Base-by-base conservation (phyloP, 495 filamentous ascomycete genomes). In the Penicillium flavigenum region DNA sequence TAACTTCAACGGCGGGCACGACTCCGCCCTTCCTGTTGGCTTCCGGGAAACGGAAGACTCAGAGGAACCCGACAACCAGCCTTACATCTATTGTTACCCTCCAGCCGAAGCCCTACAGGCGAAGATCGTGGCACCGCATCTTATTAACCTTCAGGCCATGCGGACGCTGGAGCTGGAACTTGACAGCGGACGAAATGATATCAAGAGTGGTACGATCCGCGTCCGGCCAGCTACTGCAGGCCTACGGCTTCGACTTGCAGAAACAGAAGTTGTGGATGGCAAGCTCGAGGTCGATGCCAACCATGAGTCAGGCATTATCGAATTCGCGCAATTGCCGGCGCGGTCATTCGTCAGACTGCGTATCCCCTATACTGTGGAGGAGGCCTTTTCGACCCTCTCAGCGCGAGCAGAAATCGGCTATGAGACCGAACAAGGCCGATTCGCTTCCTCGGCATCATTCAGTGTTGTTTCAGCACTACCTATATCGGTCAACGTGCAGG, bases 401-500 rank as follows among this genome's bases (percentile, higher is more conserved):
- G 78, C 96, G 49, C 87, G 86, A 47, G 71, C 91, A 32, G 92
- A 98, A 57, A 77, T 94, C 20, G 76, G 72, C 2, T 99, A 97
- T 64, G 77, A 83, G 17, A 97, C 93, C 0, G 79, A 85, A 5
- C 73, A 82, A 14, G 91, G 91, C 2, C 75, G 70, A 31, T 97
- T 94, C 61, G 75, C 79, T 51, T 96, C 88, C 64, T 75, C 72
- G 34, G 81, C 84, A 3, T 79, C 81, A 47, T 84, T 81, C 22
- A 79, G 78, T 11, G 79, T 81, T n/a, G 75, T 91, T 24, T 81
- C 85, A 1, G 86, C 89, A 17, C 76, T 98, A 11, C 90, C 90
- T 0, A 81, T 99, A 39, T 91, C 91, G 17, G 93, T 99, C 58
- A 97, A 98, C 60, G 93, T 99, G 39, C 91, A 97, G 63, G 95